Evolutionary conservation across 768 basidiomycete species (phyloP).

Genomic region (Calocera viscosa): DNA sequence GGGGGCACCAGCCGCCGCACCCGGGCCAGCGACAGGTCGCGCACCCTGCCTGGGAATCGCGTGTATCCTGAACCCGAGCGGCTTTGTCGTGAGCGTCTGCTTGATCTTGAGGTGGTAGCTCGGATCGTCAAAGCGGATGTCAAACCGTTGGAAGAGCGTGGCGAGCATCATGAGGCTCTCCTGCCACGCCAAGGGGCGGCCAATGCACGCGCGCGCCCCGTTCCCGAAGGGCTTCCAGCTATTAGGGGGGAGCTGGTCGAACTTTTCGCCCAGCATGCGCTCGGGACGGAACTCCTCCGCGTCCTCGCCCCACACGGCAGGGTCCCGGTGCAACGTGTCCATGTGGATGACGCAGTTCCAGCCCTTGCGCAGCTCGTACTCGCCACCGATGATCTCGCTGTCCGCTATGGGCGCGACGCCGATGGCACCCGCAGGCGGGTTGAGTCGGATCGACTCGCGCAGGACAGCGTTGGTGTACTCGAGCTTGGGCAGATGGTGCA

Average conservation of each 20-base stretch:
- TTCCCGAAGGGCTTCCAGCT: slow-evolving; percentile 34
- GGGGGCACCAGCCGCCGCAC: not conserved
- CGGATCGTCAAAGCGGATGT: slow-evolving; percentile 34
- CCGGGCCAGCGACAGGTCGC: slow-evolving; percentile 10
- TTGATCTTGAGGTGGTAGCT: slow-evolving; percentile 36
- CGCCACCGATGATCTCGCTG: slow-evolving; percentile 30
- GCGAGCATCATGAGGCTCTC: slow-evolving; percentile 35
- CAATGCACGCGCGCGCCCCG: slow-evolving; percentile 26
- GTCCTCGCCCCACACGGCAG: slow-evolving; percentile 39
- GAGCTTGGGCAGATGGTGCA: slow-evolving; percentile 34
- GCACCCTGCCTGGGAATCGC: slow-evolving; percentile 28
- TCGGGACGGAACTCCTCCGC: slow-evolving; percentile 36
- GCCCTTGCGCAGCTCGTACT: slow-evolving; percentile 32
- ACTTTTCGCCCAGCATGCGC: slow-evolving; percentile 39
- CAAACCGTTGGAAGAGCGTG: slow-evolving; percentile 36
- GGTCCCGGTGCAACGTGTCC: slow-evolving; percentile 30
- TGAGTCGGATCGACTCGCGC: slow-evolving; percentile 29
- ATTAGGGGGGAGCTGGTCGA: slow-evolving; percentile 37
- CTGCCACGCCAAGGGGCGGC: slow-evolving; percentile 39
- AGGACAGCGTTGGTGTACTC: slow-evolving; percentile 34
- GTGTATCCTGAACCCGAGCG: slow-evolving; percentile 32
- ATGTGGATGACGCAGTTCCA: slow-evolving; percentile 24
- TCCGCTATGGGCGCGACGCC: slow-evolving; percentile 29
- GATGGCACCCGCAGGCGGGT: slow-evolving; percentile 31
- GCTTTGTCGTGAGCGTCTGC: slow-evolving; percentile 39